Base-by-base conservation (phyloP, 306 rosid genomes). In the Fragaria ananassa region DNA sequence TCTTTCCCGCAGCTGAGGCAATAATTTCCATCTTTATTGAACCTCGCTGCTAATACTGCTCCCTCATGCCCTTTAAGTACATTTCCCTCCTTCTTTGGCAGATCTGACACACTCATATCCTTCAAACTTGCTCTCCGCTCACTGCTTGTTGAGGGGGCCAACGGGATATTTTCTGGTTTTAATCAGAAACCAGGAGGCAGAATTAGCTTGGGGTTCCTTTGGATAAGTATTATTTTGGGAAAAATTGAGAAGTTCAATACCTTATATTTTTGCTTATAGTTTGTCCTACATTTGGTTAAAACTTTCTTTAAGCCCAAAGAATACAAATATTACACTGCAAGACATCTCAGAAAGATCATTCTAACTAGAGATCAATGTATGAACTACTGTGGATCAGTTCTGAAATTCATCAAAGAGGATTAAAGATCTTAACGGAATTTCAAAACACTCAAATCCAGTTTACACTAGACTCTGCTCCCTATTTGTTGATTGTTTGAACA, bases 61-160 rank as follows among this genome's bases (percentile, higher is more conserved):
- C 97, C 97, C 70, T 95, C 93, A 78, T 95, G 98, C 51, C 97
- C 97, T 74, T 82, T 88, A 18, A 95, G 86, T 13, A 89, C 89
- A 79, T 78, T 84, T 1, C 34, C 84, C 76, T 88, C 96, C 85
- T 83, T 88, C 76, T 41, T 72, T 7, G 93, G 96, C 67, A 92
- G 85, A 73, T 93, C 90, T 13, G 81, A 75, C 6, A 18, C 84
- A 68, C 90, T 87, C 94, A 89, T 89, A 61, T 72, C 60, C 41
- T 58, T 78, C 68, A 49, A 67, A 51, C 68, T n/a, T 23, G 17
- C 41, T 65, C 47, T 63, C 10, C 12, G 25, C 45, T 35, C 57
- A 4, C 77, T 25, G 68, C 31, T 44, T 21, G 53, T 56, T 49
- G 6, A 8, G 60, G 58, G 44, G 23, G 57, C 41, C 74, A 69